Conservation (phyloP, 2,329 filamentous ascomycete genomes). For the Aspergillus udagawae region DNA sequence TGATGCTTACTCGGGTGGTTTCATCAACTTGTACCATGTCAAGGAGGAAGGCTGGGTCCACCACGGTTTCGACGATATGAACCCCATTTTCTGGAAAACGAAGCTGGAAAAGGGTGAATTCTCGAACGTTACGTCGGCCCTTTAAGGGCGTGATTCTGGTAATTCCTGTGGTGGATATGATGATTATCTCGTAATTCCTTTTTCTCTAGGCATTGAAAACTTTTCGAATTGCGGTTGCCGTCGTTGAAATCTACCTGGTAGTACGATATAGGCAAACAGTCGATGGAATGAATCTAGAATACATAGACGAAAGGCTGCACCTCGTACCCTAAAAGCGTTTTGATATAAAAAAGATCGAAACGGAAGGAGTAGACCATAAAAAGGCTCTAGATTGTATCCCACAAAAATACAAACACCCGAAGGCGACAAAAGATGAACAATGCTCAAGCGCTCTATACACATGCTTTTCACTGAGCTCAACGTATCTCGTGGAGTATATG, state of each 20-base stretch:
- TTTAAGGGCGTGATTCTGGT: conserved; percentile 35
- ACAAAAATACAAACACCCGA: conserved; percentile 2
- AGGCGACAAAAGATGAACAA: conserved; percentile 8
- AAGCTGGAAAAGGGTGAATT: conserved; percentile 99
- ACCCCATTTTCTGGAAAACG: conserved; percentile 99
- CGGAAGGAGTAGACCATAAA: conserved; percentile 8
- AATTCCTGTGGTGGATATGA: conserved; percentile 14
- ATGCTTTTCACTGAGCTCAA: conserved; percentile 7
- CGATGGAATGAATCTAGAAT: background rate
- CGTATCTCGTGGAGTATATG: background rate
- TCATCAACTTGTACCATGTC: conserved; percentile 98
- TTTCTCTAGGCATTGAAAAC: conserved; percentile 11
- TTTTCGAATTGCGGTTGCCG: conserved; percentile 1
- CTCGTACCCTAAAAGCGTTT: background rate
- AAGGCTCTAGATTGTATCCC: conserved; percentile 1
- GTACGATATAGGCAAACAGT: background rate
- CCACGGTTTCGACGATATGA: conserved; percentile 96
- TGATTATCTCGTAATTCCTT: conserved; percentile 5
- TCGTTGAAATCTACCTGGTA: background rate
- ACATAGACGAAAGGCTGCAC: background rate
- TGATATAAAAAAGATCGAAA: conserved; percentile 1
- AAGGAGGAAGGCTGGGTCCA: conserved; percentile 99
- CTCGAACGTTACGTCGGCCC: conserved; percentile 80
- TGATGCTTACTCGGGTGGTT: conserved; percentile 98
- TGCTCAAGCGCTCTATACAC: conserved; percentile 15